Conservation (phyloP, 2,329 filamentous ascomycete species). For the Cladophialophora yegresii region DNA sequence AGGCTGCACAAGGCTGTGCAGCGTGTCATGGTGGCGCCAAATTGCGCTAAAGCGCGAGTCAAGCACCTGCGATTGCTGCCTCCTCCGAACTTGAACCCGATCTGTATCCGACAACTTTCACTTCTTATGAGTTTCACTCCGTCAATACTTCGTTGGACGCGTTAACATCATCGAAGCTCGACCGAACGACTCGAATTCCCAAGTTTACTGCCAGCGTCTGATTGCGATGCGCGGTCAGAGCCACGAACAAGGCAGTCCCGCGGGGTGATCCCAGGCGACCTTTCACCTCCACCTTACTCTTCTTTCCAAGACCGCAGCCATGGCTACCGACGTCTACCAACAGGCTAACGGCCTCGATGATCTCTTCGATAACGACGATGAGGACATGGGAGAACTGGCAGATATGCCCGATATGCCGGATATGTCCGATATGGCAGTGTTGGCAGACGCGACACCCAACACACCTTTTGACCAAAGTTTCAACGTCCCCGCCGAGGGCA, state of each 20-base stretch:
- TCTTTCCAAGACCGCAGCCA: constrained; percentile 5
- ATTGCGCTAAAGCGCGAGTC: constrained; percentile 20
- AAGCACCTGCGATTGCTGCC: constrained; percentile 7
- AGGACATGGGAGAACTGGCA: constrained; percentile 4
- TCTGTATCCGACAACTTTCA: constrained; percentile 3
- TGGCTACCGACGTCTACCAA: constrained; percentile 31
- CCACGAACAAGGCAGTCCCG: constrained; percentile 9
- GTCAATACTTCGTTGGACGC: not conserved
- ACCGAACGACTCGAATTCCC: not conserved
- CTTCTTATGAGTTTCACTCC: too few relatives aligned
- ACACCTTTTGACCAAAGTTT: constrained; percentile 29
- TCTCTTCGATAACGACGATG: constrained; percentile 31
- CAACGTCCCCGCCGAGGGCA: constrained; percentile 23
- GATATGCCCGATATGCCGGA: constrained; percentile 9
- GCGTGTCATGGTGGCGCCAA: constrained; percentile 10
- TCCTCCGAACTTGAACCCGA: constrained; percentile 18
- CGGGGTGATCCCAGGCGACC: constrained; percentile 10
- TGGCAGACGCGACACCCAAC: constrained; percentile 14
- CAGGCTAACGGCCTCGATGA: constrained; percentile 34
- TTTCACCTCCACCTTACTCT: constrained; percentile 14
- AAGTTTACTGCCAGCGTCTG: not conserved
- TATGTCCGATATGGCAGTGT: constrained; percentile 14
- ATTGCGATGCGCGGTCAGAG: constrained; percentile 20
- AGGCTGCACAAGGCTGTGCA: constrained; percentile 14
- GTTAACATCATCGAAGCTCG: not conserved